Base-by-base conservation (phyloP, 495 filamentous ascomycete species). In the Xylaria longipes region DNA sequence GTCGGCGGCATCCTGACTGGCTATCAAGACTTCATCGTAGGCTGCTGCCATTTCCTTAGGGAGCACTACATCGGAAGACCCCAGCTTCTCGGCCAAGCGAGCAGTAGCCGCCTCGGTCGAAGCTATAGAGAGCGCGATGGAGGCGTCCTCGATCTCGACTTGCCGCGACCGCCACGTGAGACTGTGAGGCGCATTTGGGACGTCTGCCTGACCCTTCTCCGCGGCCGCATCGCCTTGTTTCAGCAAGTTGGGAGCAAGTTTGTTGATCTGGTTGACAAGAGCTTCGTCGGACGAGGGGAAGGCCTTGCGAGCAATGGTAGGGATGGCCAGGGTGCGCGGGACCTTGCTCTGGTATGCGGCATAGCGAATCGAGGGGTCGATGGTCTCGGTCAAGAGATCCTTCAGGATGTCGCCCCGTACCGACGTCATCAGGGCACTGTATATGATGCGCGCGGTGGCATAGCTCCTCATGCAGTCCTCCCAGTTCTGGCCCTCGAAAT, bases 1-100 rank as follows among this genome's bases (percentile, higher is more conserved):
- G 82, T 99, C 97, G 14, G 94, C 94, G 1, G 93, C 94, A 78
- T 99, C 97, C 83, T 98, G 97, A 76, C 93, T 95, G 17, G 94
- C 90, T 70, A 91, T 92, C 50, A 99, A 90, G 31, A 97, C 90
- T 71, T 92, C 92, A 73, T 99, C 97, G 76, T 97, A 99, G 2
- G 94, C 94, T 6, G 92, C 91, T 17, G 94, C 81, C 89, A 81
- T 81, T 65, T 90, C 86, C 71, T 87, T 89, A 25, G 87, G 80
- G 72, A 88, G 87, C 45, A 87, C 82, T 25, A 84, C 81, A 6
- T 84, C 81, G 14, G 89, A 83, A 33, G 91, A 87, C 37, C 88
- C 84, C 52, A 97, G 80, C 48, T 90, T 90, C 70, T 91, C 87
- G 8, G 89, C 72, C 48, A 93, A 80, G 15, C 79, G 73, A 33